Percentiles rank a stretch among this genome's conserved stretches.
These are phyloP conservation scores for Xylariaceae sp. DNA, from an alignment of 2,329 filamentous ascomycete genomes.

Conservation along the genomic window DNA sequence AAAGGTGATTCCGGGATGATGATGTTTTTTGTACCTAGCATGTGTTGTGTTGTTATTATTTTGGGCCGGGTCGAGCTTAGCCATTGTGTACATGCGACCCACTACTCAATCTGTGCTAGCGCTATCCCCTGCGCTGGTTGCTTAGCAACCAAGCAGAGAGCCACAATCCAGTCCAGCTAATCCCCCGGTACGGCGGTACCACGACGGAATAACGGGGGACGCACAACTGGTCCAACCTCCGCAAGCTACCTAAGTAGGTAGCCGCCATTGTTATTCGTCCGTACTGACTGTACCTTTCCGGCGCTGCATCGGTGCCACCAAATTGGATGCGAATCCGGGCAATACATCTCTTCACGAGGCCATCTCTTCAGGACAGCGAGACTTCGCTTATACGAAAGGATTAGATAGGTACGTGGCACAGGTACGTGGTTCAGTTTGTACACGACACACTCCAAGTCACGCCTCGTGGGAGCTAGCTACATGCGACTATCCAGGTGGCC, in stretches of 20 bases:
- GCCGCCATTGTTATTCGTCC: no score
- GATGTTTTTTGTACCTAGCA: slow-evolving; percentile 30
- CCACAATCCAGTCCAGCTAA: neutral
- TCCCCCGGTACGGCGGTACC: neutral
- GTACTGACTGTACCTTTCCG: no score
- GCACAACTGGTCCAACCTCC: no score
- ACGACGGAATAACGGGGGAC: no score
- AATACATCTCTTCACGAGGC: neutral
- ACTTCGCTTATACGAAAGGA: no score
- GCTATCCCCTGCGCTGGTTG: slow-evolving; percentile 20
- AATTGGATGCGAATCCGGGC: neutral
- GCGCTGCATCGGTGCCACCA: neutral
- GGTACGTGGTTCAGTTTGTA: neutral
- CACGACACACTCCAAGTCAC: neutral
- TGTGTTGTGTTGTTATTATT: slow-evolving; percentile 31
- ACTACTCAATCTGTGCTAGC: slow-evolving; percentile 20
- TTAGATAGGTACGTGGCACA: no score
- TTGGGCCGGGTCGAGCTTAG: slow-evolving; percentile 19
- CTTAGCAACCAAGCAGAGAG: slow-evolving; percentile 22
- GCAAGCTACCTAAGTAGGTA: no score
- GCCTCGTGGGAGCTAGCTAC: no score
- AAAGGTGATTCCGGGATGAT: slow-evolving; percentile 19
- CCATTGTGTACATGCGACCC: slow-evolving; percentile 24
- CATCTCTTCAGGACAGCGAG: no score
- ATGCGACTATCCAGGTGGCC: no score